Conservation (phyloP, 2,329 filamentous ascomycete genomes). For the Hymenoscyphus scutula region DNA sequence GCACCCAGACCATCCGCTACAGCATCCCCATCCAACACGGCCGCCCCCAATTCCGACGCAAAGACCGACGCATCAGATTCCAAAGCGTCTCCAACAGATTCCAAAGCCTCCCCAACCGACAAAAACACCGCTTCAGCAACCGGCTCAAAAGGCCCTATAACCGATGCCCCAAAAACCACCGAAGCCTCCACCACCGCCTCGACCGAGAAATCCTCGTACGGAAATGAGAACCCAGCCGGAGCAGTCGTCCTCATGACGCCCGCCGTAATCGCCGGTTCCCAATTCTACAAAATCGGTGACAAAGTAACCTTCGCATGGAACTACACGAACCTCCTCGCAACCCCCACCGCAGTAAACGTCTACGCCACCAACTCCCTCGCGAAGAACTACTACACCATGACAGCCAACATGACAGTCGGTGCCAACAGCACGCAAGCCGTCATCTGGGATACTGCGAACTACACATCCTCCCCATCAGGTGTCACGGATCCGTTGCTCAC, state of each 20-base stretch:
- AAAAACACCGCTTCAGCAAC: background rate
- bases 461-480: constrained; percentile 37
- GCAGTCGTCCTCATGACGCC: constrained; percentile 54
- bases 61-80: background rate
- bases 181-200: constrained; percentile 10
- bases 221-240: constrained; percentile 45
- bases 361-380: constrained; percentile 54
- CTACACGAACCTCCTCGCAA: constrained; percentile 59
- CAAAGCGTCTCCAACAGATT: background rate
- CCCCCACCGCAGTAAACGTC: constrained; percentile 59
- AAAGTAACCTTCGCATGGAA: constrained; percentile 62
- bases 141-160: constrained; percentile 5
- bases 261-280: constrained; percentile 43
- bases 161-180: background rate
- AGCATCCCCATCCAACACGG: background rate
- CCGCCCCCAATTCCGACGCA: no score
- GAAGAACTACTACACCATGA: constrained; percentile 57
- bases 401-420: constrained; percentile 59
- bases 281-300: constrained; percentile 60
- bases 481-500: constrained; percentile 46
- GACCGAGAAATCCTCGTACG: constrained; percentile 13
- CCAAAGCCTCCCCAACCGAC: background rate
- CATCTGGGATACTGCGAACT: constrained; percentile 57
- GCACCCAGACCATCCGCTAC: constrained; percentile 17
- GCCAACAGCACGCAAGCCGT: constrained; percentile 48